These are phyloP conservation scores for Fusarium goolgardi DNA, from an alignment of 2,329 filamentous ascomycete genomes.

Conservation along the genomic window DNA sequence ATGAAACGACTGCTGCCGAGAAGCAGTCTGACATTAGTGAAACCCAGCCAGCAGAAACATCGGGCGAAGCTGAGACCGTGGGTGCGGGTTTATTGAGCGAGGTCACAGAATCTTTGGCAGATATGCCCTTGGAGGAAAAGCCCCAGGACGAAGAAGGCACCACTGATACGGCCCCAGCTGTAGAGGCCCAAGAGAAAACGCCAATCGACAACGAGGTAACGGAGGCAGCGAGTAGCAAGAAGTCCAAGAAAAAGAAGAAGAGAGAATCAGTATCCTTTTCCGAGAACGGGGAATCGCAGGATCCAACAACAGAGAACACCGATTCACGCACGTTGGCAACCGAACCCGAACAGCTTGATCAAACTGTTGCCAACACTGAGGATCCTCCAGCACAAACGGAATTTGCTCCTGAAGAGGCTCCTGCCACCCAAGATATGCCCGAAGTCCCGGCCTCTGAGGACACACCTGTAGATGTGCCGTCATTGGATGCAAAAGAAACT, in stretches of 20 bases:
- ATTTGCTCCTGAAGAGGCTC: not conserved
- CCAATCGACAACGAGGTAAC: constrained; percentile 33
- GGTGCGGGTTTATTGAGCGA: constrained; percentile 5
- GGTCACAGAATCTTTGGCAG: not conserved
- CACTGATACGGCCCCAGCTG: not conserved
- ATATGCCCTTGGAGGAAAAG: constrained; percentile 1
- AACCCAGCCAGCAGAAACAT: not conserved
- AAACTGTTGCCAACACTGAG: not conserved
- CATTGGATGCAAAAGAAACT: constrained; percentile 12
- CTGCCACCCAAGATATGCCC: not conserved
- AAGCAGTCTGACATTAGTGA: not conserved
- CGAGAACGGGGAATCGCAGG: constrained; percentile 25
- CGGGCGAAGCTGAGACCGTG: not conserved
- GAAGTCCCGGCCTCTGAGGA: constrained; percentile 1
- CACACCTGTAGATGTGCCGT: not conserved
- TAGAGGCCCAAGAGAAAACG: constrained; percentile 10
- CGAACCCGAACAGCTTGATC: constrained; percentile 24
- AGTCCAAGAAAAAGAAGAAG: constrained; percentile 50
- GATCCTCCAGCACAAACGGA: not conserved
- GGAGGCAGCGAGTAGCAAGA: constrained; percentile 38
- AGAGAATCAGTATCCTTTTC: constrained; percentile 41
- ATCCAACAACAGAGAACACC: constrained; percentile 13
- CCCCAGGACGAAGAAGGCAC: not conserved
- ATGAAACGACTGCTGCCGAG: not conserved
- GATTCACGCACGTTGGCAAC: constrained; percentile 17